phyloP scores from a whole-genome alignment of 176 grass and related monocot genomes.

The Triticum timopheevii region DNA sequence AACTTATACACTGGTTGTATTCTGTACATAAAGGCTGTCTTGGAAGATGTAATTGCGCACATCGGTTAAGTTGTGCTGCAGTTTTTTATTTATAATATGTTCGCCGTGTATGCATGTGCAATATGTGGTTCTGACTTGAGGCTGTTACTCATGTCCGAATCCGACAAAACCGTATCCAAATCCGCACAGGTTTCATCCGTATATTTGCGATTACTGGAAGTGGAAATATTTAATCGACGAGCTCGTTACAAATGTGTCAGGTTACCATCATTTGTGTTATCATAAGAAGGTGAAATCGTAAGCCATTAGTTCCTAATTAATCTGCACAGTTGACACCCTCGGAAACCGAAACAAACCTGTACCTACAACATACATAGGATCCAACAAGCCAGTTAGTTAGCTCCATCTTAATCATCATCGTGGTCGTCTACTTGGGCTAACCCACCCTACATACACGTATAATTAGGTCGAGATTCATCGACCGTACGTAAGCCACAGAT shows the following conservation, averaged over 20 bases:
- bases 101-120: no score
- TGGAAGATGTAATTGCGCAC: no score
- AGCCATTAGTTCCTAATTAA: not conserved
- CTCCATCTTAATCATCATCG: conserved; percentile 5
- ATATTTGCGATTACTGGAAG: no score
- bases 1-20: no score
- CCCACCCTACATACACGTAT: not conserved
- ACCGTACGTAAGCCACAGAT: conserved; percentile 13
- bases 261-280: not conserved
- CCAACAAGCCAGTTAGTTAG: not conserved
- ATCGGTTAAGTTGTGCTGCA: no score
- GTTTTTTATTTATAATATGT: no score
- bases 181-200: no score
- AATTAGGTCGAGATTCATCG: not conserved
- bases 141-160: no score
- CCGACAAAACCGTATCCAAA: no score
- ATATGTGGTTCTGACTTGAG: no score
- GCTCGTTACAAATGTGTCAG: not conserved
- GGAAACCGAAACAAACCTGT: not conserved
- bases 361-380: not conserved
- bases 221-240: no score
- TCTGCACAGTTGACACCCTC: not conserved
- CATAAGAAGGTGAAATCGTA: not conserved
- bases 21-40: no score
- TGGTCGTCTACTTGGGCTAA: not conserved